Evolutionary conservation across 2,329 filamentous ascomycete species (phyloP), one percentile per base, ranked within the genome.

Genomic region (Ilyonectria robusta): DNA sequence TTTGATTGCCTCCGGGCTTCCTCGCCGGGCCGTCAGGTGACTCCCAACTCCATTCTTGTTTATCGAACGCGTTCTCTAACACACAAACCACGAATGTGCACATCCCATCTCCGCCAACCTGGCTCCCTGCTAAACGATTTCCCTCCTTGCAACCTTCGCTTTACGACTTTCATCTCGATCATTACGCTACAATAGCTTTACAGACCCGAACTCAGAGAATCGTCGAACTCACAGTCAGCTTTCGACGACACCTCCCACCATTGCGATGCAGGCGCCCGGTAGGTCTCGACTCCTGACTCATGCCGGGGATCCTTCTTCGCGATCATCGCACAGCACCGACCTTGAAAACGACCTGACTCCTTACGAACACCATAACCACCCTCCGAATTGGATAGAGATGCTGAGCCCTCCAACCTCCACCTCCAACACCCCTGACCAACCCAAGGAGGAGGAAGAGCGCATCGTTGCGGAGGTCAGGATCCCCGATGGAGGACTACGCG

Each of bases 401-500:
- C 13, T 26, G 42, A 33, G 29, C 9, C 48, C 5, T 5, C 4
- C 59, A 7, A 19, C 53, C 1, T 13, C 35, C 26, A 8, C 35
- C 6, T 44, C 10, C 6, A 33, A 33, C 19, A 26, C 44, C 8
- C 33, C 17, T 17, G 50, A 19, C n/a, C 21, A 11, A 19, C 31
- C 31, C 10, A 44, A 46, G 11, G 35, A 23, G 8, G 19, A 29
- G 11, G 37, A 13, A 3, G 26, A 26, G 1, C 23, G 8, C 2
- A 9, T 19, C 7, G 15, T 33, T 15, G 40, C 9, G 9, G 40
- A 44, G 6, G 21, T 31, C 13, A 31, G 6, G 2, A 44, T 53
- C 8, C 76, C 76, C 5, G 72, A 79, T 54, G 73, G 78, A 4
- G 77, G 77, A 2, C 33, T 66, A 19, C 71, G 76, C 4, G 78